These are phyloP conservation scores for Cercospora sojina DNA, from an alignment of 2,329 filamentous ascomycete species.

Conservation along the genomic window DNA sequence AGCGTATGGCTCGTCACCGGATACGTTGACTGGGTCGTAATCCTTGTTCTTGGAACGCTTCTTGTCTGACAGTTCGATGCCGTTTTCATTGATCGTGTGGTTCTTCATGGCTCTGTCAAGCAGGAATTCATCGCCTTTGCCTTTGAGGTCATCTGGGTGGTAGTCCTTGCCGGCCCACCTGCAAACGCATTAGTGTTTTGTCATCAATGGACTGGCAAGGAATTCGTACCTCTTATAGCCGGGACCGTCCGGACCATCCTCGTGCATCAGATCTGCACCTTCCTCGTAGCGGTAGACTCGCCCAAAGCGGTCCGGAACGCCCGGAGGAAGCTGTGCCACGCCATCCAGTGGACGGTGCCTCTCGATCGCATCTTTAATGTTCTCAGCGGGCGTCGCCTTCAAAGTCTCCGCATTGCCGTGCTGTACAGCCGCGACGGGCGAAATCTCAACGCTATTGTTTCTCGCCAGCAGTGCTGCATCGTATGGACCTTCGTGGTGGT, in stretches of 20 bases:
- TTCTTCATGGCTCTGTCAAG: slow-evolving; percentile 67
- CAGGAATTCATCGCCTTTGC: slow-evolving; percentile 74
- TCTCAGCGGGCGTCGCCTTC: slow-evolving; percentile 75
- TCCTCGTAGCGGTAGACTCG: slow-evolving; percentile 76
- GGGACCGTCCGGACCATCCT: slow-evolving; percentile 65
- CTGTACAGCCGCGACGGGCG: slow-evolving; percentile 74
- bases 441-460: slow-evolving; percentile 59
- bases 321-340: slow-evolving; percentile 72
- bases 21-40: slow-evolving; percentile 37
- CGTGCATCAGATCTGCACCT: slow-evolving; percentile 81
- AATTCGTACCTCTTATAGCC: slow-evolving; percentile 73
- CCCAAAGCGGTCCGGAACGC: slow-evolving; percentile 66
- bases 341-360: slow-evolving; percentile 80
- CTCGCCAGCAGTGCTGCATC: slow-evolving; percentile 76
- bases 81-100: slow-evolving; percentile 48
- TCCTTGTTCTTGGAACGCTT: slow-evolving; percentile 38
- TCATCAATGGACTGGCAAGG: background rate
- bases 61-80: slow-evolving; percentile 48
- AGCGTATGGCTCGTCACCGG: slow-evolving; percentile 37
- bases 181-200: background rate
- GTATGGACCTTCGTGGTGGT: slow-evolving; percentile 89
- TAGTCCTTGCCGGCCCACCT: slow-evolving; percentile 51
- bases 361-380: slow-evolving; percentile 69
- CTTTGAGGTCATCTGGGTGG: slow-evolving; percentile 73
- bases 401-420: slow-evolving; percentile 74